Conservation (phyloP, 1,139 yeast genomes). For the Taphrina wiesneri region DNA sequence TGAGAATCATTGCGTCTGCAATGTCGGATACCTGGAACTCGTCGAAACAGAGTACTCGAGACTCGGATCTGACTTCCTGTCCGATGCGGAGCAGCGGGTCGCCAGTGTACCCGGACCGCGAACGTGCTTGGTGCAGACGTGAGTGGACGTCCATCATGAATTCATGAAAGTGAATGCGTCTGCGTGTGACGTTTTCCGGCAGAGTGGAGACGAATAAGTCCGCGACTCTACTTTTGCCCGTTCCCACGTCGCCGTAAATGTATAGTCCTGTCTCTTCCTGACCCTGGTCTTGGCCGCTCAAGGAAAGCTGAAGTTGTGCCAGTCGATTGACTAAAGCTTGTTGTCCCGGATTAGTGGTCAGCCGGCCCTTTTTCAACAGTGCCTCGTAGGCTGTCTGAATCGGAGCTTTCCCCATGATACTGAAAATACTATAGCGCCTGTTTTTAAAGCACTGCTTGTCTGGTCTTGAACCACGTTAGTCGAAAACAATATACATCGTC, state of each 20-base stretch:
- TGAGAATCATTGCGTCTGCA: conserved; percentile 93
- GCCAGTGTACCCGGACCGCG: conserved; percentile 66
- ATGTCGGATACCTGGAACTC: conserved; percentile 92
- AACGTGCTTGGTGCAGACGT: conserved; percentile 72
- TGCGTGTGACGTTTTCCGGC: conserved; percentile 62
- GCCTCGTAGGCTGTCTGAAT: conserved; percentile 4
- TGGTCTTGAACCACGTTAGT: neutral
- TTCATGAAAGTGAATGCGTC: conserved; percentile 88
- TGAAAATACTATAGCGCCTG: too few relatives aligned
- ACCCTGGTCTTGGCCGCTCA: neutral
- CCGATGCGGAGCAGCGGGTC: conserved; percentile 66
- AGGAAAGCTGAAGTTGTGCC: neutral
- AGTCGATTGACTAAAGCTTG: conserved; percentile 11
- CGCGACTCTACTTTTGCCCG: conserved; percentile 98
- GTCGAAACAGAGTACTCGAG: conserved; percentile 74
- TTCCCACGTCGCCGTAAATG: conserved; percentile 94
- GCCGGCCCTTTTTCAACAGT: conserved; percentile 2
- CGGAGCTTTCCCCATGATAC: conserved; percentile 13
- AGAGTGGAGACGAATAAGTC: conserved; percentile 84
- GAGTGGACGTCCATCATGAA: conserved; percentile 94
- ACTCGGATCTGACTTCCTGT: conserved; percentile 50
- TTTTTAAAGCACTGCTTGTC: too few relatives aligned
- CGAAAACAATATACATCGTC: too few relatives aligned
- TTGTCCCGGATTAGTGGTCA: conserved; percentile 17
- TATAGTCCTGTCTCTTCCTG: conserved; percentile 64